Percentiles rank a stretch among this genome's conserved stretches.
Conservation (phyloP, 2,329 filamentous ascomycete species). For the Pleomassaria siparia region DNA sequence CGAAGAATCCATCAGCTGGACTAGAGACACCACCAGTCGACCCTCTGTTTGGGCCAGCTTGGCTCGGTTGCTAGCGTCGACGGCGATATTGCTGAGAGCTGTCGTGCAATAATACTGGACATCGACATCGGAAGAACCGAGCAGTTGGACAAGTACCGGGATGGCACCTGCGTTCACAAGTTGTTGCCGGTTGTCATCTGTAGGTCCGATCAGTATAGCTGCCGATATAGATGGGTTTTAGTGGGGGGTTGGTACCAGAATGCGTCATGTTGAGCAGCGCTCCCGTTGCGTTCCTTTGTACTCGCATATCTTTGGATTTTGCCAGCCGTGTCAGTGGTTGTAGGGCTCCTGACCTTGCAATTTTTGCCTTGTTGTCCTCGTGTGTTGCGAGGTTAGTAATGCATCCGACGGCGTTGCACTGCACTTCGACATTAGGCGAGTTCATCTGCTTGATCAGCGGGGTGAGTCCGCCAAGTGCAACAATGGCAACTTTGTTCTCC, state of each 20-base stretch:
- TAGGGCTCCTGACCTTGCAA: conserved; percentile 89
- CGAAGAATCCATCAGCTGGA: conserved; percentile 95
- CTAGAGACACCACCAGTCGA: conserved; percentile 87
- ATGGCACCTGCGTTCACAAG: conserved; percentile 98
- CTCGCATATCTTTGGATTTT: conserved; percentile 97
- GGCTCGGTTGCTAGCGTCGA: conserved; percentile 87
- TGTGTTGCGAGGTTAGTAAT: conserved; percentile 98
- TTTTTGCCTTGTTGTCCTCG: conserved; percentile 99
- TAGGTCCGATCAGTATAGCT: conserved; percentile 19
- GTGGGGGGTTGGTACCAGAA: conserved; percentile 66
- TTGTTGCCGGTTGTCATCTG: conserved; percentile 96
- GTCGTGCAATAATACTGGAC: conserved; percentile 99
- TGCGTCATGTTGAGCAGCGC: conserved; percentile 99
- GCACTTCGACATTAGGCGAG: conserved; percentile 95
- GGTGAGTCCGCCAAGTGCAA: conserved; percentile 83
- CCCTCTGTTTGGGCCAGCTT: conserved; percentile 89
- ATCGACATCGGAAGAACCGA: conserved; percentile 90
- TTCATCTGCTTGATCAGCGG: conserved; percentile 98
- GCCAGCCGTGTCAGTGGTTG: conserved; percentile 87
- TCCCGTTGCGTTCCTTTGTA: conserved; percentile 95
- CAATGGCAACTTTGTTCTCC: conserved; percentile 97
- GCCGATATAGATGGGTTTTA: neutral
- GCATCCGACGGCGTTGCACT: conserved; percentile 98
- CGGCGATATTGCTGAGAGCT: conserved; percentile 96
- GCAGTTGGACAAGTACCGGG: conserved; percentile 90